phyloP scores from a whole-genome alignment of 140 eudicot genomes.

The Stevia rebaudiana region DNA sequence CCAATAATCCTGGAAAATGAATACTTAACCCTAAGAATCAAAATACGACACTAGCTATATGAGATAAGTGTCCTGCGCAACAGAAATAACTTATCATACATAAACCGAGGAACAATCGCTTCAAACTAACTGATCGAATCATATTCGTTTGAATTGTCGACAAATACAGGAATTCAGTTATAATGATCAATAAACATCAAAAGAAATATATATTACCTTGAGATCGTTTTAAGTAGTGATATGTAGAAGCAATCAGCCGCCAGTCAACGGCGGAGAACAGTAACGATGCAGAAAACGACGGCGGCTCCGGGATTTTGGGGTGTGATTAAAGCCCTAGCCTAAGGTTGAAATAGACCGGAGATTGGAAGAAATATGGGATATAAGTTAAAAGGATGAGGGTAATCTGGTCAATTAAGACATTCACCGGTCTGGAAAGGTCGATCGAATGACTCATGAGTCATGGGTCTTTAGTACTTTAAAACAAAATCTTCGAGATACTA shows the following conservation, averaged over 20 bases:
- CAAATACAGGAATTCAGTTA: neutral
- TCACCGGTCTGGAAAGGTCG: slow-evolving; percentile 3
- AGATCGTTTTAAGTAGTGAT: slow-evolving; percentile 5
- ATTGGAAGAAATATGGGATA: neutral
- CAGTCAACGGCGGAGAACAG: neutral
- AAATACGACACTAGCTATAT: neutral
- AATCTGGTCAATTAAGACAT: neutral
- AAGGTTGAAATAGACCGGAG: slow-evolving; percentile 28
- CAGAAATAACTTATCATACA: neutral
- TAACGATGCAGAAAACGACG: slow-evolving; percentile 4
- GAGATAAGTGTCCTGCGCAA: neutral
- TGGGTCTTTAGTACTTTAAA: no score
- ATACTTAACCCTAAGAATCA: slow-evolving; percentile 12
- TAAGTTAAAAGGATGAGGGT: slow-evolving; percentile 11
- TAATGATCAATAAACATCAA: neutral
- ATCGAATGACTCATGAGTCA: no score
- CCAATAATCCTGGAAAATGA: neutral
- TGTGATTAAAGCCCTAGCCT: slow-evolving; percentile 27
- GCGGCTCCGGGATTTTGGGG: slow-evolving; percentile 35
- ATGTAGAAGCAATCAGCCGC: slow-evolving; percentile 6
- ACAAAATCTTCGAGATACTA: no score
- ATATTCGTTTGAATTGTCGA: neutral
- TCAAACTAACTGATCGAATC: slow-evolving; percentile 9
- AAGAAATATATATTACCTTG: slow-evolving; percentile 10
- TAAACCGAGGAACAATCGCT: neutral